Evolutionary conservation across 805 yeast genomes (phyloP).

Genomic region (Candida pini): DNA sequence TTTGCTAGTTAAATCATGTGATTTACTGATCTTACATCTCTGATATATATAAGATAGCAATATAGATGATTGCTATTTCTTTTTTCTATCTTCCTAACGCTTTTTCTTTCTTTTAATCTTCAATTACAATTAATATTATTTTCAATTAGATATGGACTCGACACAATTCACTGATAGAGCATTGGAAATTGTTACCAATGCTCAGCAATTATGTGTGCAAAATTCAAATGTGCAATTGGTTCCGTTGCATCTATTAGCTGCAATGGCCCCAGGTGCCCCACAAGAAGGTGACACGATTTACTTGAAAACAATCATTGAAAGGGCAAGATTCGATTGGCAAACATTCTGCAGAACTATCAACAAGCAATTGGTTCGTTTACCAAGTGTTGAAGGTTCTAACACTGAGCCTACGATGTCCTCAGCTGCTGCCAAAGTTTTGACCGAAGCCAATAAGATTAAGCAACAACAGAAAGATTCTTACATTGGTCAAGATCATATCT

Average conservation of each 20-base stretch:
- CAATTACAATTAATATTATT: background rate
- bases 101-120: background rate
- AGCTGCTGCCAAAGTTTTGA: constrained; percentile 69
- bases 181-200: constrained; percentile 68
- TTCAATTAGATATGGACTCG: constrained; percentile 41
- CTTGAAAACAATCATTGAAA: constrained; percentile 75
- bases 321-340: constrained; percentile 84
- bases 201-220: constrained; percentile 77
- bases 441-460: constrained; percentile 71
- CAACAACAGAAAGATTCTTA: constrained; percentile 85
- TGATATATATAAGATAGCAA: too few relatives aligned
- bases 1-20: background rate
- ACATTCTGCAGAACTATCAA: constrained; percentile 75
- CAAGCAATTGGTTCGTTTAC: constrained; percentile 73
- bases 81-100: too few relatives aligned
- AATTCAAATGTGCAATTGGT: constrained; percentile 76
- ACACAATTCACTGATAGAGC: constrained; percentile 94
- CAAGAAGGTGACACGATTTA: constrained; percentile 53
- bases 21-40: background rate
- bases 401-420: constrained; percentile 70
- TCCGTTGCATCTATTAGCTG: constrained; percentile 90
- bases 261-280: constrained; percentile 65
- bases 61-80: background rate
- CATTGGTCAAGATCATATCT: constrained; percentile 90
- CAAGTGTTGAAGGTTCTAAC: constrained; percentile 88